Percentiles rank a stretch among this genome's conserved stretches.
phyloP scores from a whole-genome alignment of 345 rosid genomes.

The Eucalyptus tenuipes region DNA sequence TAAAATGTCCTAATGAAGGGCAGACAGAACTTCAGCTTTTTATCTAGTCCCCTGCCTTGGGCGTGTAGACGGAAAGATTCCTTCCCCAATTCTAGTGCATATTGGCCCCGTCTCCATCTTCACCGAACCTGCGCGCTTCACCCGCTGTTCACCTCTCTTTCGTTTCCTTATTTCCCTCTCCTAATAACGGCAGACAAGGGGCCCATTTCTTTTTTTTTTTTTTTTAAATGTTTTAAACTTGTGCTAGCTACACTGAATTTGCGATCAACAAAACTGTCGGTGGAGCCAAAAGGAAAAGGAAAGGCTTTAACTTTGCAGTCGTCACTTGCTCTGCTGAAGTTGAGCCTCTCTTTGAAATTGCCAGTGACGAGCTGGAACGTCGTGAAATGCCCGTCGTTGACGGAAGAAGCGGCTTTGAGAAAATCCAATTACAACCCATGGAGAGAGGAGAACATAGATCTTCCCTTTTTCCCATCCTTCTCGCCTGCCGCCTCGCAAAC shows the following conservation, averaged over 20 bases:
- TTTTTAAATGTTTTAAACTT: background rate
- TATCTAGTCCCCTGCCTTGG: accelerated
- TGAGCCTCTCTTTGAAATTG: background rate
- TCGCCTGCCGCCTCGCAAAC: background rate
- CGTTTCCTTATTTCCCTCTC: background rate
- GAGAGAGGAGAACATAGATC: background rate
- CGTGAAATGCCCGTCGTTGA: background rate
- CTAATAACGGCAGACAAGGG: background rate
- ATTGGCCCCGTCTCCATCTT: background rate
- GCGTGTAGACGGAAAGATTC: too few relatives aligned
- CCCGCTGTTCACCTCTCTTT: background rate
- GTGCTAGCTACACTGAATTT: background rate
- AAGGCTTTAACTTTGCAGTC: background rate
- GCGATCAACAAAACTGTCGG: background rate
- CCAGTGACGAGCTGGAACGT: background rate
- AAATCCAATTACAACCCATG: background rate
- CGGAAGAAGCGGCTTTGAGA: background rate
- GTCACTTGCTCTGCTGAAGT: background rate
- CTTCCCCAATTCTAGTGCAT: too few relatives aligned
- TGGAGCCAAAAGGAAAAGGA: background rate
- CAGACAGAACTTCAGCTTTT: too few relatives aligned
- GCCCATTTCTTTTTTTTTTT: background rate
- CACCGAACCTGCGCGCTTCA: background rate
- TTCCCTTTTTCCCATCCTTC: background rate
- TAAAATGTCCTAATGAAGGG: too few relatives aligned